A percentile compares a stretch with the other conserved stretches of the same genome.
These are phyloP conservation scores for Pythium scleroteichum DNA, from an alignment of 352 stramenopile species.

Conservation along the genomic window DNA sequence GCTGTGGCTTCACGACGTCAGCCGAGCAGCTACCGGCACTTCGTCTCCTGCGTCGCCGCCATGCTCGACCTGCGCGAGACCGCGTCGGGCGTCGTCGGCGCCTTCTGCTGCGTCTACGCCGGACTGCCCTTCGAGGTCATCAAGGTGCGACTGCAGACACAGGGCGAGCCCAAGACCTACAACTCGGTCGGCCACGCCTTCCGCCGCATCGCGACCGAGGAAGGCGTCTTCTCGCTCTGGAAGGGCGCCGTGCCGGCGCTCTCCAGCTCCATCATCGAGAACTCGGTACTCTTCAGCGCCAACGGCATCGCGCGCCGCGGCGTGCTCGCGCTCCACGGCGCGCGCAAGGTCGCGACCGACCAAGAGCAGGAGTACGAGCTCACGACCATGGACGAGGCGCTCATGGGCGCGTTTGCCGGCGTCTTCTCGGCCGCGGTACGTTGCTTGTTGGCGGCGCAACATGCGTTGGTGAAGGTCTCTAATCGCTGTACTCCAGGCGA, in stretches of 20 bases:
- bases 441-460: too few relatives aligned
- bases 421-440: slow-evolving; percentile 83
- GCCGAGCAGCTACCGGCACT: neutral
- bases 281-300: slow-evolving; percentile 88
- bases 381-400: slow-evolving; percentile 79
- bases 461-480: too few relatives aligned
- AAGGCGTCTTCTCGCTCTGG: slow-evolving; percentile 79
- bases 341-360: slow-evolving; percentile 36
- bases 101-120: slow-evolving; percentile 83
- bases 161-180: slow-evolving; percentile 61
- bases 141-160: slow-evolving; percentile 86
- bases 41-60: neutral
- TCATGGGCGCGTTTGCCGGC: slow-evolving; percentile 78
- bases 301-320: slow-evolving; percentile 80
- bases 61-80: slow-evolving; percentile 84
- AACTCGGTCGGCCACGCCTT: slow-evolving; percentile 66
- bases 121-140: slow-evolving; percentile 88
- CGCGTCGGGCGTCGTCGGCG: slow-evolving; percentile 66
- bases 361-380: slow-evolving; percentile 52
- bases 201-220: slow-evolving; percentile 67
- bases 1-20: too few relatives aligned
- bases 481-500: slow-evolving; percentile 55
- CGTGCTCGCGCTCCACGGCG: slow-evolving; percentile 54
- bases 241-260: slow-evolving; percentile 87
- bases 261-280: slow-evolving; percentile 88